Evolutionary conservation across 2,329 filamentous ascomycete species (phyloP).

Genomic region (Apiospora pterosperma): DNA sequence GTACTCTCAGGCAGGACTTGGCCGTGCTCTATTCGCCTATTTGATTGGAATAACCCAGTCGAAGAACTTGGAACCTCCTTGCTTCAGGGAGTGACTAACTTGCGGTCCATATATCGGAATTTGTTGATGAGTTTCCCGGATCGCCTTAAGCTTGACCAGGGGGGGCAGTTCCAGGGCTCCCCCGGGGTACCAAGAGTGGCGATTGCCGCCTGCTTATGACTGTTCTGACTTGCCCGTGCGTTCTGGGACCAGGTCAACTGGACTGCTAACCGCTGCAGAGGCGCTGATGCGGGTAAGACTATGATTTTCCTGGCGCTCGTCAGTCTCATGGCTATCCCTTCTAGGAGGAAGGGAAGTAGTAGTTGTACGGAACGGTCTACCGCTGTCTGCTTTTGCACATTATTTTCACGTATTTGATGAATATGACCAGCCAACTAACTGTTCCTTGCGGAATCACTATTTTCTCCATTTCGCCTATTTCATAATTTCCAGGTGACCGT

Average conservation of each 20-base stretch:
- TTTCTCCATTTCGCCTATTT: not conserved
- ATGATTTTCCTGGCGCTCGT: not conserved
- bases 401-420: not conserved
- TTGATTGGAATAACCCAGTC: not conserved
- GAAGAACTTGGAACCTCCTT: not conserved
- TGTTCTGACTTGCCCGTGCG: not conserved
- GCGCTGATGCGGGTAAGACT: not conserved
- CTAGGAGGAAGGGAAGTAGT: not conserved
- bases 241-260: not conserved
- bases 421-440: not conserved
- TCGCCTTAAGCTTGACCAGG: not conserved
- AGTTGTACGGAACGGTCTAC: not conserved
- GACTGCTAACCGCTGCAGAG: constrained; percentile 1
- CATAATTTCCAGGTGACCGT: not conserved
- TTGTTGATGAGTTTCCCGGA: not conserved
- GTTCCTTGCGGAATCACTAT: not conserved
- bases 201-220: not conserved
- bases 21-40: not conserved
- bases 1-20: not conserved
- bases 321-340: not conserved
- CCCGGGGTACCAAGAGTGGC: not conserved
- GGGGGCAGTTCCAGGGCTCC: not conserved
- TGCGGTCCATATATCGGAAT: not conserved
- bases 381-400: not conserved
- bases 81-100: not conserved